A percentile compares a stretch with the other conserved stretches of the same genome.
Conservation (phyloP, 768 basidiomycete genomes). For the Tulasnella sp. region DNA sequence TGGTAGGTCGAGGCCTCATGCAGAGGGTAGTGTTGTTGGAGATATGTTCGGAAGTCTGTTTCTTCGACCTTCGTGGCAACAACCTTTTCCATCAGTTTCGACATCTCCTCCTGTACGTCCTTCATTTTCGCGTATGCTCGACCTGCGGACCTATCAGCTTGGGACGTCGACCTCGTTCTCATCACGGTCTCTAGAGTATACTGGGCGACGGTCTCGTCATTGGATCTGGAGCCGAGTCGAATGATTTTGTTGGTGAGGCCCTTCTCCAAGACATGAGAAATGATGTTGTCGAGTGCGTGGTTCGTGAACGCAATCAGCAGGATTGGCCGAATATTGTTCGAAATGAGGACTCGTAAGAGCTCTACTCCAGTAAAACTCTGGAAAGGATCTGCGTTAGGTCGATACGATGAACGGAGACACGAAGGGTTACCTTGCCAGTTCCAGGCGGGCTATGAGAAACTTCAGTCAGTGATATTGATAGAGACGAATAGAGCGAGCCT, state of each 20-base stretch:
- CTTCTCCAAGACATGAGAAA: constrained; percentile 65
- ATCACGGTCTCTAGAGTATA: not conserved
- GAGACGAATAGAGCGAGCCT: not conserved
- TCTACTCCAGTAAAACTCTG: constrained; percentile 73
- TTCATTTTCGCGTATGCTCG: constrained; percentile 50
- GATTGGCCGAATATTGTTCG: constrained; percentile 58
- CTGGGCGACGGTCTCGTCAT: constrained; percentile 36
- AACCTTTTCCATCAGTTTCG: constrained; percentile 51
- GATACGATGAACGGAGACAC: no score
- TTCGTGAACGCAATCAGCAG: constrained; percentile 71
- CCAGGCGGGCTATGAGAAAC: constrained; percentile 70
- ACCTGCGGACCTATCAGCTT: constrained; percentile 43
- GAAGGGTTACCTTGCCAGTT: constrained; percentile 68
- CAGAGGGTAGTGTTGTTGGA: constrained; percentile 54
- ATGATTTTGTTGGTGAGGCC: constrained; percentile 65
- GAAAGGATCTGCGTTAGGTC: not conserved
- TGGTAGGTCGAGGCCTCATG: constrained; percentile 49
- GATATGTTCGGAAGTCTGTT: constrained; percentile 49
- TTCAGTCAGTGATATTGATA: constrained; percentile 41
- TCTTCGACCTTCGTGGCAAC: constrained; percentile 45
- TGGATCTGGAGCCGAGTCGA: constrained; percentile 59
- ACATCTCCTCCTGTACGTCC: constrained; percentile 53
- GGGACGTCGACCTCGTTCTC: no score
- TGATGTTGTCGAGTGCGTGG: constrained; percentile 76
- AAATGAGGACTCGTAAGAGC: constrained; percentile 65